Evolutionary conservation across 208 protist species (phyloP), one percentile per base, ranked within the genome.

Genomic region (Vickermania ingenoplastis): DNA sequence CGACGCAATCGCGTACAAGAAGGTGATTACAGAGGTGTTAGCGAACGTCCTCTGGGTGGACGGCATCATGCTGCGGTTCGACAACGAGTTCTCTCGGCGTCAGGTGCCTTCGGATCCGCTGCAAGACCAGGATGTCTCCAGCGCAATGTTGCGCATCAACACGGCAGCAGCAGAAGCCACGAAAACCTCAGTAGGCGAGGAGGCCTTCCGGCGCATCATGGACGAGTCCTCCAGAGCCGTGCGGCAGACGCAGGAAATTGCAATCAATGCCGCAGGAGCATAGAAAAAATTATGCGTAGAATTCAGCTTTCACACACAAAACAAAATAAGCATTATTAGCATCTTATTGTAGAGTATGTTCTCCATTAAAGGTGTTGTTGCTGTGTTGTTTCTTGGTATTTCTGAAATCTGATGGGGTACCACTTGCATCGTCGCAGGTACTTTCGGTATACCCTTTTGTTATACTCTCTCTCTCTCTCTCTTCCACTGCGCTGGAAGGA

Each of bases 1-100:
- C 7, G 3, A 31, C 7, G 30, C 26, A 26, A n/a, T 14, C 4
- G 29, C 21, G 0, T 69, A 82, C 48, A 50, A 22, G 13, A 65
- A 57, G n/a, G 56, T 27, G 4, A 89, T 89, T 64, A 41, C 49
- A 1, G 65, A 60, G 7, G 53, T 67, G 21, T 66, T 90, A 59
- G 13, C 31, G 0, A 27, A 70, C 13, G 74, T 90, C 2, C 58
- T 74, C 2, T 89, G 71, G 69, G 74, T 94, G 17, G 88, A 94
- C 49, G 82, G 74, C 0, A 28, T 36, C 13, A 29, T 71, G 4
- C 22, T 71, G 13, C 21, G 13, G 22, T 48, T 27, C 1, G 29
- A 54, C 14, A 17, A 45, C 17, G 11, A 7, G 11, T 17, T 45
- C 7, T 45, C 17, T n/a, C 11, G 36, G 7, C 36, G 36, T n/a